Conservation (phyloP, 331 rosid species). For the Acacia pycnantha region DNA sequence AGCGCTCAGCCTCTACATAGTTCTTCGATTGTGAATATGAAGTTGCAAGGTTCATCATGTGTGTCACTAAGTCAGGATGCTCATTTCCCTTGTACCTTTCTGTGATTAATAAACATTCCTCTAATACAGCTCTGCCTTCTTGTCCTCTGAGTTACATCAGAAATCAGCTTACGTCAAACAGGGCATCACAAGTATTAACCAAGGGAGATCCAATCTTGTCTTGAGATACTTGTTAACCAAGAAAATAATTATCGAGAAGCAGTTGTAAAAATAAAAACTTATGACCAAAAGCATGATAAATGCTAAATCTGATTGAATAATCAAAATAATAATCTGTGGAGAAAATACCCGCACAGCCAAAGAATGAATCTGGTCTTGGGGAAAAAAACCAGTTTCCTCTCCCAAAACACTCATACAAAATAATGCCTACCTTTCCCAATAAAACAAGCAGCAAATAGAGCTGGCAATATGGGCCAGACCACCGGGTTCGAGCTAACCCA, state of each 20-base stretch:
- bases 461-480: no score
- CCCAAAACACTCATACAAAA: no score
- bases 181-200: slow-evolving; percentile 1
- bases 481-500: no score
- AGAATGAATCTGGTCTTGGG: no score
- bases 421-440: no score
- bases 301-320: no score
- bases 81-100: slow-evolving; percentile 72
- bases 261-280: not conserved
- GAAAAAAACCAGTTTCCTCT: no score
- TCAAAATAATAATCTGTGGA: no score
- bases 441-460: no score
- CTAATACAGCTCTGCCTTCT: slow-evolving; percentile 82
- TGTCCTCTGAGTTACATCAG: slow-evolving; percentile 53
- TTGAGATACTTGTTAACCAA: not conserved
- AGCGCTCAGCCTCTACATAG: slow-evolving; percentile 70
- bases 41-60: slow-evolving; percentile 77
- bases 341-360: no score
- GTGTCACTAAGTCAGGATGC: slow-evolving; percentile 68
- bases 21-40: slow-evolving; percentile 76
- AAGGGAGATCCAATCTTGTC: not conserved
- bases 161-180: slow-evolving; percentile 5
- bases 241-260: not conserved
- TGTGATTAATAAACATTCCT: slow-evolving; percentile 71
- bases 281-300: not conserved